Percentiles rank a stretch among this genome's conserved stretches.
These are phyloP conservation scores for Aspergillus sp. DNA, from an alignment of 2,329 filamentous ascomycete genomes.

Conservation along the genomic window DNA sequence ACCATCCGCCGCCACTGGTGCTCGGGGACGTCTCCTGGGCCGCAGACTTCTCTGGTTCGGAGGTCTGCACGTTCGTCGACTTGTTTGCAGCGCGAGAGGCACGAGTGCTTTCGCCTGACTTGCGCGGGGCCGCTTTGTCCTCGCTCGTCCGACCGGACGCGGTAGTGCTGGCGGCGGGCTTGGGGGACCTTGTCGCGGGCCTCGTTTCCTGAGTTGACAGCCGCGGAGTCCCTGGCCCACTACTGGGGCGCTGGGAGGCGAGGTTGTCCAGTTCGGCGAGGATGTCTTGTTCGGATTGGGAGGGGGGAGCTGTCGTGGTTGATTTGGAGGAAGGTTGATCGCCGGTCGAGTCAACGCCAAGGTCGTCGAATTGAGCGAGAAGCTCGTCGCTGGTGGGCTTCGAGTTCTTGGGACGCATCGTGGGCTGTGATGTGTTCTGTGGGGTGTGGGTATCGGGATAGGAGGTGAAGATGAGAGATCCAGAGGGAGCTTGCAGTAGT, in stretches of 20 bases:
- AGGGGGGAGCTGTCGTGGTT: slow-evolving; percentile 16
- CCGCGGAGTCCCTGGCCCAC: slow-evolving; percentile 80
- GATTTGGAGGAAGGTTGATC: slow-evolving; percentile 29
- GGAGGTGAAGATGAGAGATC: slow-evolving; percentile 3
- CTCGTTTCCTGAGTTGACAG: slow-evolving; percentile 46
- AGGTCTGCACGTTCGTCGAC: slow-evolving; percentile 50
- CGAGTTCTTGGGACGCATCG: slow-evolving; percentile 35
- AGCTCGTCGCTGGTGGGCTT: slow-evolving; percentile 49
- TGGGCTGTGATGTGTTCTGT: slow-evolving; percentile 5
- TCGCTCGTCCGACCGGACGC: slow-evolving; percentile 58
- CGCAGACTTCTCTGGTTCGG: slow-evolving; percentile 42
- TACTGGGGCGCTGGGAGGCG: slow-evolving; percentile 64
- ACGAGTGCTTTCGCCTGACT: slow-evolving; percentile 73
- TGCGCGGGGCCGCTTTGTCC: slow-evolving; percentile 61
- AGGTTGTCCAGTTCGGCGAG: slow-evolving; percentile 85
- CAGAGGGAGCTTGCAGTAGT: neutral
- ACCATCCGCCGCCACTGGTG: slow-evolving; percentile 75
- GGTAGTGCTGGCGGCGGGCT: slow-evolving; percentile 44
- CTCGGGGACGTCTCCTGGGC: slow-evolving; percentile 43
- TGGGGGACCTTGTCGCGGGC: slow-evolving; percentile 55
- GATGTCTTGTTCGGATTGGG: slow-evolving; percentile 64
- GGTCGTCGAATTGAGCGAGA: slow-evolving; percentile 48
- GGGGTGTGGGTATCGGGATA: slow-evolving; percentile 1
- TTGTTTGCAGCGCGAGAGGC: slow-evolving; percentile 71
- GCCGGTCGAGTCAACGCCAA: slow-evolving; percentile 36